Evolutionary conservation across 2,329 filamentous ascomycete genomes (phyloP).

Genomic region (Monosporascus sp.): DNA sequence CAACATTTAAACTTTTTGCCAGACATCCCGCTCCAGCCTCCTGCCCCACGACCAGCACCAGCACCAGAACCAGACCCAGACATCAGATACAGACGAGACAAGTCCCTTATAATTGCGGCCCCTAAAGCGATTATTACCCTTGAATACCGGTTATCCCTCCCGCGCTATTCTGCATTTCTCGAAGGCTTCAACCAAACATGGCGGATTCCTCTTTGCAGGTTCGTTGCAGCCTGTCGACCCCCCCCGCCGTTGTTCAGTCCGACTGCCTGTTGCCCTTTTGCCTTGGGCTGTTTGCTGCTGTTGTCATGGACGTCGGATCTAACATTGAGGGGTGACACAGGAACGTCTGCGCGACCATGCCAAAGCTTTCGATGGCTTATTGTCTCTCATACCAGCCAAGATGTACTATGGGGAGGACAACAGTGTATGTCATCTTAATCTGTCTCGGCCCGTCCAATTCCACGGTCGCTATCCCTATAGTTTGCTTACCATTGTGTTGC

Average conservation of each 20-base stretch:
- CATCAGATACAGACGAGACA: too few species aligned
- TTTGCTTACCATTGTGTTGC: constrained; percentile 8
- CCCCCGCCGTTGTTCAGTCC: constrained; percentile 14
- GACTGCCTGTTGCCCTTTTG: too few species aligned
- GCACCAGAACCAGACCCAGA: background rate
- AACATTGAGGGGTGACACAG: constrained; percentile 24
- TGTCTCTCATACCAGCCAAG: constrained; percentile 85
- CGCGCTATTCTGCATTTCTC: background rate
- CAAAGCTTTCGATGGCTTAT: constrained; percentile 77
- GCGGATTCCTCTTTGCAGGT: constrained; percentile 42
- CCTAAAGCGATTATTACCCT: background rate
- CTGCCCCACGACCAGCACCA: background rate
- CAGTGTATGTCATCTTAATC: constrained; percentile 54
- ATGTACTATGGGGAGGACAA: constrained; percentile 85
- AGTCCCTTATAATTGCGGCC: background rate
- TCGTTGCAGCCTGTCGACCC: constrained; percentile 22
- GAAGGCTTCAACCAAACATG: constrained; percentile 25
- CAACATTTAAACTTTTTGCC: background rate
- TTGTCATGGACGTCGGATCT: background rate
- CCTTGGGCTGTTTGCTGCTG: too few species aligned
- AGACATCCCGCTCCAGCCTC: background rate
- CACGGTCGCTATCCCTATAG: background rate
- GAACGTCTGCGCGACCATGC: constrained; percentile 54
- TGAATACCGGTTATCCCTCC: background rate
- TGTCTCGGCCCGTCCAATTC: constrained; percentile 1